Base-by-base conservation (phyloP, 768 basidiomycete species). In the Tubosaeta sp. region DNA sequence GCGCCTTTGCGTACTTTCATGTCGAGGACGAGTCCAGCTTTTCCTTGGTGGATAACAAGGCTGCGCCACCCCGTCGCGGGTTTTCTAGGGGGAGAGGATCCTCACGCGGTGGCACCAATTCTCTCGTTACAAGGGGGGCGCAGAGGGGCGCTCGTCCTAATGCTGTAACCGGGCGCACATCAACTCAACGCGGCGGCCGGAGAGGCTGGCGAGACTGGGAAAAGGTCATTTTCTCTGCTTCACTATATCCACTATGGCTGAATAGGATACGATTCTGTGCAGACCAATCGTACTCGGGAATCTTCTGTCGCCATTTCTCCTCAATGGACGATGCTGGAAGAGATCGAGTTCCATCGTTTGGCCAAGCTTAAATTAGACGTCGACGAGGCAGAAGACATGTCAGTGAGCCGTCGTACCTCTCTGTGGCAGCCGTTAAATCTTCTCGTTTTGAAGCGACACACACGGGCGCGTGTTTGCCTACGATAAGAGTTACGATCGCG, bases 11-110 rank as follows among this genome's bases (percentile, higher is more conserved):
- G 7, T 96, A 95, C 71, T 94, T 94, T 76, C 94, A 97, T 70
- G 94, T 90, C 51, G 96, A 98, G 71, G 96, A 99, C 64, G 96
- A 99, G 71, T 87, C 92, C 6, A 87, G 85, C 44, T 99, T 99
- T 79, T 94, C 92, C 19, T 77, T 99, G 44, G 96, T 99, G 43
- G 94, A 97, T 64, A 92, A 85, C 68, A 94, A 91, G 71, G 64
- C 82, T 40, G 74, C 81, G 35, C 74, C 83, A 40, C 78, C 83
- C 30, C 82, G 89, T 58, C 79, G 87, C 40, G 78, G 71, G 7
- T 85, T 87, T 57, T 69, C 68, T 34, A 77, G 84, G 48, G 84
- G 73, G 48, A 68, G 78, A 60, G 69, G 73, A 3, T 47, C 66
- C 38, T 59, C 60, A 13, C 66, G 76, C 14, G 75, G 76, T 12